Percentiles rank a stretch among this genome's conserved stretches.
These are phyloP conservation scores for Melanogaster broomeanus DNA, from an alignment of 768 basidiomycete species.

Conservation along the genomic window DNA sequence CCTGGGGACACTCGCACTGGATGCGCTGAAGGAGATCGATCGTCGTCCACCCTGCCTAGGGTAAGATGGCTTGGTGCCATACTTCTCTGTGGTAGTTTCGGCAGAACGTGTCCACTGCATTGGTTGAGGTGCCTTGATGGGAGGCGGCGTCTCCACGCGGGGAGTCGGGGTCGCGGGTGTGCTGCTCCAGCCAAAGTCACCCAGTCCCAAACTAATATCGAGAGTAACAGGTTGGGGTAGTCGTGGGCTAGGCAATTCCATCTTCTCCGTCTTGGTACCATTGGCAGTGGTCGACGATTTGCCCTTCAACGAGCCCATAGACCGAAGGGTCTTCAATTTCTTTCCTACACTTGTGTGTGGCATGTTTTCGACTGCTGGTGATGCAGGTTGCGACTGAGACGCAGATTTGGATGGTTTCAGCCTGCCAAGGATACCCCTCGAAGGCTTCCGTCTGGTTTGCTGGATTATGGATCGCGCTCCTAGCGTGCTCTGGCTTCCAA, in stretches of 20 bases:
- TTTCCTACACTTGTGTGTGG: slow-evolving; percentile 40
- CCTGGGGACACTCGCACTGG: slow-evolving; percentile 28
- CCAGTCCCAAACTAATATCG: slow-evolving; percentile 57
- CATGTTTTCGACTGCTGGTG: slow-evolving; percentile 40
- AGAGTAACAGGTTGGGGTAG: slow-evolving; percentile 55
- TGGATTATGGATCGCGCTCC: slow-evolving; percentile 44
- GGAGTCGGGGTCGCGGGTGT: slow-evolving; percentile 15
- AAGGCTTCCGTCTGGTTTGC: slow-evolving; percentile 56
- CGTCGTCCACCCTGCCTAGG: slow-evolving; percentile 59
- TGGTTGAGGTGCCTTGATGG: slow-evolving; percentile 13
- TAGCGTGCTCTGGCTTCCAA: slow-evolving; percentile 78
- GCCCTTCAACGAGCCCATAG: slow-evolving; percentile 79
- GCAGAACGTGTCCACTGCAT: slow-evolving; percentile 24
- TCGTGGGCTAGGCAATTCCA: slow-evolving; percentile 49
- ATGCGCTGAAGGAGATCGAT: slow-evolving; percentile 64
- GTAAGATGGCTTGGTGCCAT: slow-evolving; percentile 34
- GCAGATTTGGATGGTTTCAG: slow-evolving; percentile 48
- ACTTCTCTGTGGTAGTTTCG: slow-evolving; percentile 36
- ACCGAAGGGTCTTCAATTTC: slow-evolving; percentile 72
- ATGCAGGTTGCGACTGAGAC: slow-evolving; percentile 48
- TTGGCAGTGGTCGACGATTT: slow-evolving; percentile 38
- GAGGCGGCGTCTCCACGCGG: slow-evolving; percentile 20
- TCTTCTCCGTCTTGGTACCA: slow-evolving; percentile 33
- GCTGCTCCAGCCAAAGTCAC: slow-evolving; percentile 54
- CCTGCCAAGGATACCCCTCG: slow-evolving; percentile 66